Evolutionary conservation across 805 yeast species (phyloP).

Genomic region (Sungouiella blattae): DNA sequence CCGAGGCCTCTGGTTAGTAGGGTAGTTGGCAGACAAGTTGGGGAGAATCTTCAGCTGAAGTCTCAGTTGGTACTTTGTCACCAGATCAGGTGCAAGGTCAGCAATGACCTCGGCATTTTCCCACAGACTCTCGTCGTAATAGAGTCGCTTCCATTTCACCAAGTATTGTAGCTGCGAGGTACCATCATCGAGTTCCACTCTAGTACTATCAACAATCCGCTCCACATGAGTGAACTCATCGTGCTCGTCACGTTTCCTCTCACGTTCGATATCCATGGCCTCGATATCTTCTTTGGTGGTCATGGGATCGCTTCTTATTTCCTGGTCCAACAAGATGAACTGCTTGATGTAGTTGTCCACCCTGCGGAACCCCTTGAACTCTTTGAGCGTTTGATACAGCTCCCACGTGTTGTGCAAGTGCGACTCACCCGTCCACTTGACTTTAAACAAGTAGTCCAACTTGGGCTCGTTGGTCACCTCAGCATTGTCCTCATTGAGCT

Average conservation of each 20-base stretch:
- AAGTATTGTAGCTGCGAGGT: conserved; percentile 70
- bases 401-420: conserved; percentile 98
- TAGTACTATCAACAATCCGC: conserved; percentile 81
- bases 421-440: conserved; percentile 86
- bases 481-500: conserved; percentile 31
- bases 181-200: conserved; percentile 62
- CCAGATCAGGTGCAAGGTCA: conserved; percentile 76
- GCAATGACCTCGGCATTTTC: conserved; percentile 89
- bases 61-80: conserved; percentile 76
- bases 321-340: conserved; percentile 66
- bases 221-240: conserved; percentile 84
- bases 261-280: conserved; percentile 87
- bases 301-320: conserved; percentile 71
- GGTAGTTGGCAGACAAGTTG: conserved; percentile 71
- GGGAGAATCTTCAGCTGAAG: conserved; percentile 83
- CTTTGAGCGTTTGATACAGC: conserved; percentile 49
- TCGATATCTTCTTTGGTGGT: conserved; percentile 92
- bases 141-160: conserved; percentile 90
- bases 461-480: conserved; percentile 53
- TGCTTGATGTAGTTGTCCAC: conserved; percentile 88
- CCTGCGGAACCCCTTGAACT: conserved; percentile 71
- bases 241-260: conserved; percentile 76
- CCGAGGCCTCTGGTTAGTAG: conserved; percentile 66
- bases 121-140: conserved; percentile 97
- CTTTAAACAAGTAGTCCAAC: conserved; percentile 51